A percentile compares a stretch with the other conserved stretches of the same genome.
phyloP scores from a whole-genome alignment of 2,329 filamentous ascomycete species.

The Tolypocladium tropicale region DNA sequence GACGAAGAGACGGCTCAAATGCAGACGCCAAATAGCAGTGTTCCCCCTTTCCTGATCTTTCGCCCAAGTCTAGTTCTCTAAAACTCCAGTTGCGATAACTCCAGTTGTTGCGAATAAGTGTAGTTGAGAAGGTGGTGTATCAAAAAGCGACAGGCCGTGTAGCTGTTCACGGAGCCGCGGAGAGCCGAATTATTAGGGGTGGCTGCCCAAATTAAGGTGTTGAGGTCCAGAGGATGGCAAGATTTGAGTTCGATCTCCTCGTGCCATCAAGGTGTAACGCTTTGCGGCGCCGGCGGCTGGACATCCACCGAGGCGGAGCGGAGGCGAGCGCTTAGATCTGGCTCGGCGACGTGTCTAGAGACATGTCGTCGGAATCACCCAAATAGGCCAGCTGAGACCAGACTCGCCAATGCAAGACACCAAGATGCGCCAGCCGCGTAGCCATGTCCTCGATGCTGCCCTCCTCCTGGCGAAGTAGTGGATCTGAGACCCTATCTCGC shows the following conservation, averaged over 20 bases:
- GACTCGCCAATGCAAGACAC: slow-evolving; percentile 80
- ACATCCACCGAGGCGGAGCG: not conserved
- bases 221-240: not conserved
- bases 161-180: not conserved
- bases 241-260: not conserved
- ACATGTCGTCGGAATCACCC: slow-evolving; percentile 26
- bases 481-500: slow-evolving; percentile 22
- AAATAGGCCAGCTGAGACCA: slow-evolving; percentile 70
- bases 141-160: not conserved
- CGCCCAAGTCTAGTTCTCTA: slow-evolving; percentile 1
- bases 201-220: not conserved
- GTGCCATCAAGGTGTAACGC: not conserved
- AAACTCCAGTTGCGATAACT: slow-evolving; percentile 5
- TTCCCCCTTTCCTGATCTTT: not conserved
- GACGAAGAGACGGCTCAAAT: slow-evolving; percentile 1
- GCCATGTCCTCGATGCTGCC: slow-evolving; percentile 56
- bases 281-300: not conserved
- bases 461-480: slow-evolving; percentile 34
- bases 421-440: slow-evolving; percentile 70
- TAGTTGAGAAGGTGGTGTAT: not conserved
- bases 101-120: not conserved
- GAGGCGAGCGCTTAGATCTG: slow-evolving; percentile 8
- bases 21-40: slow-evolving; percentile 8
- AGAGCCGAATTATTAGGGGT: not conserved
- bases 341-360: slow-evolving; percentile 15